Evolutionary conservation across 192 early-diverging fungal genomes (phyloP), one percentile per base, ranked within the genome.

Genomic region (Backusella westeae): DNA sequence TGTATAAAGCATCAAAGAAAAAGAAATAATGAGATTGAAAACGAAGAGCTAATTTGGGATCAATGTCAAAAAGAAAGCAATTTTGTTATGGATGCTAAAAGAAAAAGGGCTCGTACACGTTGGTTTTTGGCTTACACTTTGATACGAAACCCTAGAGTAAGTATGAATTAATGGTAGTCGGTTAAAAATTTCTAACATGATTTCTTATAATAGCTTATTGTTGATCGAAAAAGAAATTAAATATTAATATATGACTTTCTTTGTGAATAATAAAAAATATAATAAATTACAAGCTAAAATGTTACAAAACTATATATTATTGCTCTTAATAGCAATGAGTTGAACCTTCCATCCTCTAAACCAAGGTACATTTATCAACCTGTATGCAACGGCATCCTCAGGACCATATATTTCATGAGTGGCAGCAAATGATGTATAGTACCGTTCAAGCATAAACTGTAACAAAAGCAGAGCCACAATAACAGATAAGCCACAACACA

Each of bases 101-200:
- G 23, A 63, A 63, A 63, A 29, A 42, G 49, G 36, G 82, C 82
- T 29, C 49, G 52, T 29, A 83, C 53, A 12, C 75, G 82, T 6
- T 83, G 82, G 82, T 80, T 80, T 67, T 49, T 83, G 10, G 78
- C 78, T 12, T 42, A 80, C 5, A 80, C 82, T 17, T 35, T 83
- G 10, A 80, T 83, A 14, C 66, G 79, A 29, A 83, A 83, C 17
- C 82, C 82, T 2, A 35, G 70, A 23, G 67, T 82, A 66, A 36
- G 39, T 34, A 71, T 46, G n/a, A 8, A 6, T 15, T 41, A 71
- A n/a, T 26, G 0, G 12, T 19, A 71, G 1, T 10, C 9, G 29
- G 8, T 2, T 7, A 26, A 35, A 42, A 34, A 7, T 8, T 36
- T 68, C 34, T 34, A n/a, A 68, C 12, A n/a, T 19, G 67, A 17